phyloP scores from a whole-genome alignment of 2,329 filamentous ascomycete species.

The Trichoderma sp. region DNA sequence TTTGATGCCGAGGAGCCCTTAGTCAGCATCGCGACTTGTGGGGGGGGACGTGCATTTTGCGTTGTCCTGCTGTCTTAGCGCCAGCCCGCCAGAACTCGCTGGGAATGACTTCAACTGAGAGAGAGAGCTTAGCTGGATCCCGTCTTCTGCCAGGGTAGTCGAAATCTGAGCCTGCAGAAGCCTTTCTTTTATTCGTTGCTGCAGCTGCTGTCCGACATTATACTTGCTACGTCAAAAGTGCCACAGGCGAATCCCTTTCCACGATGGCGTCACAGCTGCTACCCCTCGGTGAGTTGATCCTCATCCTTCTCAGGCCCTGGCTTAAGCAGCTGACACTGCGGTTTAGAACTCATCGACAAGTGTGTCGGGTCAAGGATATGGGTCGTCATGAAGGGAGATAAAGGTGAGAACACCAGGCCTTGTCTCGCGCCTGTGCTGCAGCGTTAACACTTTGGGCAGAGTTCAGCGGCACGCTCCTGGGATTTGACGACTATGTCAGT shows the following conservation, averaged over 20 bases:
- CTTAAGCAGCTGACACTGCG: background rate
- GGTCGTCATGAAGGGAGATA: slow-evolving; percentile 99
- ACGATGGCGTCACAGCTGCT: slow-evolving; percentile 71
- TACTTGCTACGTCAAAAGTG: background rate
- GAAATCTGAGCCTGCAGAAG: background rate
- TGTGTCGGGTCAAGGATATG: slow-evolving; percentile 97
- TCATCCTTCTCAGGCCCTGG: background rate
- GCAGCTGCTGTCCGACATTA: no score
- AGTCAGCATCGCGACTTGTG: slow-evolving; percentile 40
- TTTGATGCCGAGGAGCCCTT: slow-evolving; percentile 22
- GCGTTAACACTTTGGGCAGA: slow-evolving; percentile 52
- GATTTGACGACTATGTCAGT: slow-evolving; percentile 99
- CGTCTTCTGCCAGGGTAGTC: background rate
- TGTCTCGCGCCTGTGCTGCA: background rate
- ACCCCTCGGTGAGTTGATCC: slow-evolving; percentile 56
- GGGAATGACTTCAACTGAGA: background rate
- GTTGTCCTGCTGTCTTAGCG: background rate
- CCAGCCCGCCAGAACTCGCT: background rate
- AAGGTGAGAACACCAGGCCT: slow-evolving; percentile 56
- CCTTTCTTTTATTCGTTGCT: background rate
- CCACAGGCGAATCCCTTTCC: slow-evolving; percentile 13
- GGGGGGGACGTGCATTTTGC: slow-evolving; percentile 20
- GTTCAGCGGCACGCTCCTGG: slow-evolving; percentile 89
- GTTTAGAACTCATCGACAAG: slow-evolving; percentile 91
- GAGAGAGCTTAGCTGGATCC: background rate